Base-by-base conservation (phyloP, 2,329 filamentous ascomycete genomes). In the Cordyceps cicadae region DNA sequence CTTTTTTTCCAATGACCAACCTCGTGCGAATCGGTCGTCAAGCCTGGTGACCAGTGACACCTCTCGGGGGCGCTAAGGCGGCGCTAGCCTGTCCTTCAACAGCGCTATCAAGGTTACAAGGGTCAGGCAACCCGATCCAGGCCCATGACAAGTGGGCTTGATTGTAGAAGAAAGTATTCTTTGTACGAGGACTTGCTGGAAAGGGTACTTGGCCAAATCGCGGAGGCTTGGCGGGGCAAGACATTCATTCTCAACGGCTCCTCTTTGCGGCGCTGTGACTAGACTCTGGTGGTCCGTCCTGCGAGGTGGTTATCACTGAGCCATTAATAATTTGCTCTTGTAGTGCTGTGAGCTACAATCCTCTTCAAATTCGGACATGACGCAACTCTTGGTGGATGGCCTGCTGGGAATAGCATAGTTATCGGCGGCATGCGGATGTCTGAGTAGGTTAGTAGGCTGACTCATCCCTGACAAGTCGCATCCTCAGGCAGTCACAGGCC, bases 151-250 rank as follows among this genome's bases (percentile, higher is more conserved):
- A 24, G 54, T 34, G 43, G 37, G 37, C 1, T 54, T 6, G 37
- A 17, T 9, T 39, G 14, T 43, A 2, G 39, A 43, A 17, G 17
- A 17, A 54, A n/a, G 54, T 56, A 48, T 26, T n/a, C 3, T 21
- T 34, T 34, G 29, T 24, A 43, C 21, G 41, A 8, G n/a, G n/a
- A 15, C 11, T 37, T 34, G 26, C 26, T n/a, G 14, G 14, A 7
- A 17, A 8, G 3, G 54, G n/a, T 55, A 50, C 54, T 19, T 53
- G 32, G 17, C 17, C n/a, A 53, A 58, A 59, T 59, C 56, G 56
- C 24, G 46, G 55, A 51, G 46, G 46, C 39, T 54, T 43, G 8
- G 21, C 14, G 34, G 37, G 37, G 26, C 53, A 43, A 43, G 39
- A 24, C 45, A 45, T 3, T 3, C 45, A 45, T 3, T 3, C 32